A percentile compares a stretch with the other conserved stretches of the same genome.
Evolutionary conservation across 768 basidiomycete genomes (phyloP).

Genomic region (Suillus subalutaceus): DNA sequence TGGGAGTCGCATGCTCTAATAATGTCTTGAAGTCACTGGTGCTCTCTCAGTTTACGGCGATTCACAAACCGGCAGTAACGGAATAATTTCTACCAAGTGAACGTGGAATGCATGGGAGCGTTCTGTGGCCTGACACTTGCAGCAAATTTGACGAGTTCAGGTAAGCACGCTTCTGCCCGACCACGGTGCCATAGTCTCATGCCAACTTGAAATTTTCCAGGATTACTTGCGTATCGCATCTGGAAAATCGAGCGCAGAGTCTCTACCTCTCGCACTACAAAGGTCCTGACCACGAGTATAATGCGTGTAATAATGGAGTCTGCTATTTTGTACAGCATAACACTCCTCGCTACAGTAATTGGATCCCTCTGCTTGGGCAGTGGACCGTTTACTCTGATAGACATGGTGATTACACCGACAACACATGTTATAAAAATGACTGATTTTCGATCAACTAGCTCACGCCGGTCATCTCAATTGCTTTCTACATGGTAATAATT

Average conservation of each 20-base stretch:
- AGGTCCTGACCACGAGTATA: constrained; percentile 14
- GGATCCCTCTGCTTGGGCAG: constrained; percentile 32
- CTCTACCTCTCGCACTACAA: background rate
- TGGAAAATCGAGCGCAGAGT: background rate
- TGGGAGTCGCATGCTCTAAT: too few relatives aligned
- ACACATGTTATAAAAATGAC: background rate
- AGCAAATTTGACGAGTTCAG: too few relatives aligned
- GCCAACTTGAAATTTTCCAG: too few relatives aligned
- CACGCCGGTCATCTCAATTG: background rate
- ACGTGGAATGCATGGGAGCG: too few relatives aligned
- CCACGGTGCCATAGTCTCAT: too few relatives aligned
- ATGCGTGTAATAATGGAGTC: constrained; percentile 28
- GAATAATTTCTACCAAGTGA: too few relatives aligned
- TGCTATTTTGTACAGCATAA: constrained; percentile 31
- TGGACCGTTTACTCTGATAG: constrained; percentile 31
- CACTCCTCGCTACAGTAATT: constrained; percentile 34
- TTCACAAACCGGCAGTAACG: too few relatives aligned
- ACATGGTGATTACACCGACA: background rate
- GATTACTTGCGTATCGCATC: background rate
- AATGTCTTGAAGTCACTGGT: too few relatives aligned
- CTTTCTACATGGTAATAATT: background rate
- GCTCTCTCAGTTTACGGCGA: too few relatives aligned
- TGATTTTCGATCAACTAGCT: background rate
- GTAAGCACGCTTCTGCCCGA: too few relatives aligned
- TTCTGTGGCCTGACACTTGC: too few relatives aligned